Base-by-base conservation (phyloP, 805 yeast genomes). In the Yarrowia sp. region DNA sequence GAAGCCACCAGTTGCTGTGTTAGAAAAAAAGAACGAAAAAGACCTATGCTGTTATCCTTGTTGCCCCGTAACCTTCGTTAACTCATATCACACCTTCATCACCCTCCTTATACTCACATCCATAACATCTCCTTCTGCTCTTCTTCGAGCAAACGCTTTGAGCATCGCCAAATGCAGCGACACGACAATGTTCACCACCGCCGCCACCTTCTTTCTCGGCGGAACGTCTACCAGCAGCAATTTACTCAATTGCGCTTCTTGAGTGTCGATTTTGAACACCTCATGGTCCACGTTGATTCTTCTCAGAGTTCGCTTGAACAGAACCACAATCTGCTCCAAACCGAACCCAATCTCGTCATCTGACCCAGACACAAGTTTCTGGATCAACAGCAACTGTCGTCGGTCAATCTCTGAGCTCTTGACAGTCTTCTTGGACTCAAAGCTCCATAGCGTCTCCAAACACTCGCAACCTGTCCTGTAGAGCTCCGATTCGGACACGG, bases 1-100 rank as follows among this genome's bases (percentile, higher is more conserved):
- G 67, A 63, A 10, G 55, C 67, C 22, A 63, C 67, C 46, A 63
- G 56, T 40, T 46, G 56, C 67, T 59, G 65, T 59, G 65, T 59
- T 59, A 59, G 65, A 38, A 38, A 26, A 26, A 26, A 26, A 26
- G 32, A 26, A 26, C 4, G 32, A 3, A 26, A 1, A 3, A 26
- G 7, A 26, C 32, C 7, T 26, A 26, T 26, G 32, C 19, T 26
- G 32, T 26, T 26, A 26, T 5, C 32, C 19, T 19, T 19, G 19
- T 19, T 19, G 19, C 19, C 32, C 32, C 32, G 32, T 26, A 26
- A 26, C 32, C 32, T 2, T 26, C 32, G 7, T 26, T 26, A 26
- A 41, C 43, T 8, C 48, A 11, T 16, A 19, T 14, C 12, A 8
- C 11, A 16, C 16, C 22, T 9, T 8, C n/a, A 5, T 45, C 9